A percentile compares a stretch with the other conserved stretches of the same genome.
Evolutionary conservation across 768 basidiomycete species (phyloP).

Genomic region (Phlebiopsis gigantea): DNA sequence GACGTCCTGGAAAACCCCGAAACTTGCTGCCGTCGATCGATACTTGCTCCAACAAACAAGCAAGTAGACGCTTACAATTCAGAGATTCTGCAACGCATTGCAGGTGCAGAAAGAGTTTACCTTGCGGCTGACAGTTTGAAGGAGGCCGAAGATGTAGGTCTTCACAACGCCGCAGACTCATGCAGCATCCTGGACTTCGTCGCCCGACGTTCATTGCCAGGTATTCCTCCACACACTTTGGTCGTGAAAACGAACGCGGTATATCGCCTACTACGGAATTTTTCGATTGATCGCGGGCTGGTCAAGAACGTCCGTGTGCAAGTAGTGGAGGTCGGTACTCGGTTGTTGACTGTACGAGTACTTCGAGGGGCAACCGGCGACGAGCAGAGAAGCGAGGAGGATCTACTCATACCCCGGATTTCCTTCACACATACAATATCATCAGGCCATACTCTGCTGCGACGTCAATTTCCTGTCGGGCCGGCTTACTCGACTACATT

Average conservation of each 20-base stretch:
- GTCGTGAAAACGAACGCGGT: slow-evolving; percentile 28
- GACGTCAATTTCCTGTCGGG: slow-evolving; percentile 32
- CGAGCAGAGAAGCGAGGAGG: slow-evolving; percentile 19
- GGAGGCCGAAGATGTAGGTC: no score
- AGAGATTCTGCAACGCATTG: slow-evolving; percentile 23
- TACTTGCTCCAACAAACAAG: slow-evolving; percentile 34
- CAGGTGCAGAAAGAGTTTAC: slow-evolving; percentile 21
- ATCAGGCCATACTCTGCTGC: slow-evolving; percentile 27
- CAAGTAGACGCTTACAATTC: slow-evolving; percentile 33
- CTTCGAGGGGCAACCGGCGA: slow-evolving; percentile 10
- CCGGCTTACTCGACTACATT: slow-evolving; percentile 38
- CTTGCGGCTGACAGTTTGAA: slow-evolving; percentile 6
- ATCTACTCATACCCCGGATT: slow-evolving; percentile 25
- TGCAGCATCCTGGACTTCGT: slow-evolving; percentile 9
- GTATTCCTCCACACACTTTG: slow-evolving; percentile 24
- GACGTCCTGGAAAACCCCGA: slow-evolving; percentile 21
- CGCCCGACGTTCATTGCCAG: slow-evolving; percentile 15
- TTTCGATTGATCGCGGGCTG: slow-evolving; percentile 30
- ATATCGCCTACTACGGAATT: slow-evolving; percentile 33
- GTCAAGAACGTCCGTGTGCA: slow-evolving; percentile 37
- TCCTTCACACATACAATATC: slow-evolving; percentile 19
- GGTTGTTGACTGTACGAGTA: slow-evolving; percentile 21
- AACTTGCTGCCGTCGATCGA: slow-evolving; percentile 24
- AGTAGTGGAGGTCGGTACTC: slow-evolving; percentile 23
- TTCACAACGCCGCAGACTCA: no score